Evolutionary conservation across 345 rosid species (phyloP).

Genomic region (Isatis tinctoria): DNA sequence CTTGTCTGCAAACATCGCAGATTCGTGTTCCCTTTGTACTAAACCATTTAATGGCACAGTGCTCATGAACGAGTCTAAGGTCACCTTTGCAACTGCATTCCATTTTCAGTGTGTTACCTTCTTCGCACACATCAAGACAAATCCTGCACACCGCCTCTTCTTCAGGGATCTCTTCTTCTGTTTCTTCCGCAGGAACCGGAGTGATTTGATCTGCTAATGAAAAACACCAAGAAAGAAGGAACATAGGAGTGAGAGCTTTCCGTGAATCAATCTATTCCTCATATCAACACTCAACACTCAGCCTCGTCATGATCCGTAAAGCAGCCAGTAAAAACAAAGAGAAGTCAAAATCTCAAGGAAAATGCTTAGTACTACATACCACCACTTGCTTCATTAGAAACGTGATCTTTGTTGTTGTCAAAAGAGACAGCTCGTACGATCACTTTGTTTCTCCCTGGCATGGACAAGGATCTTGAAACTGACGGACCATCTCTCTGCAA

Average conservation of each 20-base stretch:
- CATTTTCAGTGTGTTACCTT: constrained; percentile 90
- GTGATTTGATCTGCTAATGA: constrained; percentile 56
- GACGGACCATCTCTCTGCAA: constrained; percentile 61
- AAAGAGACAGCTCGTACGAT: constrained; percentile 78
- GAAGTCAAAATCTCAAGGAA: neutral
- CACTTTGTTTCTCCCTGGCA: constrained; percentile 67
- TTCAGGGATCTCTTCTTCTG: constrained; percentile 93
- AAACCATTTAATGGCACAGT: constrained; percentile 89
- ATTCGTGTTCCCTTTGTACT: constrained; percentile 71
- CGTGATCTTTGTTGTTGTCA: constrained; percentile 41
- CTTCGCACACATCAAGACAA: constrained; percentile 77
- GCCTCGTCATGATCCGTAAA: neutral
- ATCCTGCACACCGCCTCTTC: constrained; percentile 97
- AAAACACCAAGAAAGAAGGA: constrained; percentile 10
- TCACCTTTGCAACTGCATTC: constrained; percentile 97
- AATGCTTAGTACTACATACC: constrained; percentile 35
- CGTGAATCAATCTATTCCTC: neutral
- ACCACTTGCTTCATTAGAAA: constrained; percentile 34
- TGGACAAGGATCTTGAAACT: constrained; percentile 75
- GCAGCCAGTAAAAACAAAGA: neutral
- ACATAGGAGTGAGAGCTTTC: neutral
- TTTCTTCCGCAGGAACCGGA: constrained; percentile 44
- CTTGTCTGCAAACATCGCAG: constrained; percentile 89
- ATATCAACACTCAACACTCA: neutral
- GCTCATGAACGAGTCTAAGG: constrained; percentile 82